Evolutionary conservation across 148 eudicot genomes (phyloP).

Genomic region (Arctostaphylos glauca): DNA sequence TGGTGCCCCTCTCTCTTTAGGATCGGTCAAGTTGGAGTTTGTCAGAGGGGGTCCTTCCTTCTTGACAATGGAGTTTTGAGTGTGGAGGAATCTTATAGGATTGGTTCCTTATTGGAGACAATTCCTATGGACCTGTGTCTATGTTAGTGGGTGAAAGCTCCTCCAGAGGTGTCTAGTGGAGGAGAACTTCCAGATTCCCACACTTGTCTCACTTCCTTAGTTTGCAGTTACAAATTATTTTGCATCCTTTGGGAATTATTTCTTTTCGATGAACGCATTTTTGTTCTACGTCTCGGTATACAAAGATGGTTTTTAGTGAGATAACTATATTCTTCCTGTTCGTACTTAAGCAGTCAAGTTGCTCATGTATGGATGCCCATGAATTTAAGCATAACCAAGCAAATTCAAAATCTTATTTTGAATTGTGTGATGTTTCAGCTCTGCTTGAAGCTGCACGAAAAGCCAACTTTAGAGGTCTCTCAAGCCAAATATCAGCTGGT

Average conservation of each 20-base stretch:
- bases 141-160: no score
- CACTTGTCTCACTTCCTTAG: background rate
- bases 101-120: no score
- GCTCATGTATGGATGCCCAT: background rate
- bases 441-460: conserved; percentile 84
- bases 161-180: no score
- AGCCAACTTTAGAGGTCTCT: conserved; percentile 69
- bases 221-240: background rate
- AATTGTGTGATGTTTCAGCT: conserved; percentile 49
- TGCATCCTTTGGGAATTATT: background rate
- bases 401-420: conserved; percentile 15
- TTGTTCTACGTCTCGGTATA: background rate
- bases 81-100: no score
- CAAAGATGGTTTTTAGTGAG: background rate
- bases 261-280: background rate
- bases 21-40: no score
- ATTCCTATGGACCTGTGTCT: no score
- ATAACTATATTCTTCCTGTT: conserved; percentile 7
- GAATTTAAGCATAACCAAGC: background rate
- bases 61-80: no score
- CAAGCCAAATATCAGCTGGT: conserved; percentile 74
- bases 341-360: conserved; percentile 7
- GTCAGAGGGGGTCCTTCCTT: no score
- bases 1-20: no score
- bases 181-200: no score